A percentile compares a stretch with the other conserved stretches of the same genome.
These are phyloP conservation scores for Saturnispora galanensis DNA, from an alignment of 805 yeast species.

Conservation along the genomic window DNA sequence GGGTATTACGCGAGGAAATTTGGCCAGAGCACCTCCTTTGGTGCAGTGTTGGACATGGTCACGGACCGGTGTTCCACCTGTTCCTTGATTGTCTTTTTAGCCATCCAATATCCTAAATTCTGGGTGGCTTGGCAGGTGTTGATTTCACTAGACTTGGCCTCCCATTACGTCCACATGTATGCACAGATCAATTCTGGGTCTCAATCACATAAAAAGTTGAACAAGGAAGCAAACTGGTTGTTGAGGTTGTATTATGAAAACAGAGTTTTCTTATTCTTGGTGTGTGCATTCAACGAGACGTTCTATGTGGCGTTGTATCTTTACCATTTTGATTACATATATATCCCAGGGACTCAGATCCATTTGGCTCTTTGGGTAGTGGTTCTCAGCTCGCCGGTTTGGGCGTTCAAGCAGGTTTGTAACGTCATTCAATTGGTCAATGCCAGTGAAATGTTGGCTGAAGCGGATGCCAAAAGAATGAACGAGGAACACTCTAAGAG, in stretches of 20 bases:
- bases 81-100: conserved; percentile 78
- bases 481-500: conserved; percentile 9
- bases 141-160: conserved; percentile 77
- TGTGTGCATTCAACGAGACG: conserved; percentile 88
- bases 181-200: conserved; percentile 79
- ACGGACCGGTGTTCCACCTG: conserved; percentile 97
- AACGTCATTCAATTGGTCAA: conserved; percentile 80
- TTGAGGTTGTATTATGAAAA: conserved; percentile 81
- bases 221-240: conserved; percentile 57
- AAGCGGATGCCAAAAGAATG: conserved; percentile 51
- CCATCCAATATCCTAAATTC: conserved; percentile 67
- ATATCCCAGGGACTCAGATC: conserved; percentile 30
- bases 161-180: conserved; percentile 98
- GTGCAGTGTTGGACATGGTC: conserved; percentile 98
- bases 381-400: conserved; percentile 66
- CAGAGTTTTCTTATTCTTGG: conserved; percentile 70
- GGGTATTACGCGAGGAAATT: conserved; percentile 89
- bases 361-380: conserved; percentile 29
- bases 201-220: conserved; percentile 74
- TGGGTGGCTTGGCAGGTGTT: conserved; percentile 70
- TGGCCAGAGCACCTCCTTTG: conserved; percentile 84
- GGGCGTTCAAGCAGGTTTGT: conserved; percentile 83
- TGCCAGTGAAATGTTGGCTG: conserved; percentile 77
- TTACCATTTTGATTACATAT: conserved; percentile 46
- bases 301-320: conserved; percentile 87